These are phyloP conservation scores for Yueomyces sp. DNA, from an alignment of 1,139 yeast species.

Conservation along the genomic window DNA sequence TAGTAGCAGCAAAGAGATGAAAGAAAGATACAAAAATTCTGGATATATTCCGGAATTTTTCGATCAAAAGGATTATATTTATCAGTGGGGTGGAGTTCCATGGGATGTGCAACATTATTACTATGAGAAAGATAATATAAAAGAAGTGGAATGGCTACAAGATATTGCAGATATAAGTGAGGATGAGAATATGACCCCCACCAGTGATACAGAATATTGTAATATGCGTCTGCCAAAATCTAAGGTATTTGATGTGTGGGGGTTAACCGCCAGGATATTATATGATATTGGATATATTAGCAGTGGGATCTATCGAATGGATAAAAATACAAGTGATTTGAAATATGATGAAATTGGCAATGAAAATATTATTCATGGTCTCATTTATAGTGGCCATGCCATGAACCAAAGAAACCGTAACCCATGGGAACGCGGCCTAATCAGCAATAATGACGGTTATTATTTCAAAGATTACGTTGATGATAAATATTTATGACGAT, in stretches of 20 bases:
- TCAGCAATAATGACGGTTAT: slow-evolving; percentile 19
- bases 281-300: slow-evolving; percentile 63
- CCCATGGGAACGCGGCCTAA: slow-evolving; percentile 32
- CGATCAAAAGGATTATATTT: slow-evolving; percentile 23
- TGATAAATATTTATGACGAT: background rate
- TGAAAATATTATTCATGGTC: slow-evolving; percentile 49
- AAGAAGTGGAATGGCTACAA: slow-evolving; percentile 53
- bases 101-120: slow-evolving; percentile 53
- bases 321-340: slow-evolving; percentile 1
- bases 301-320: slow-evolving; percentile 19
- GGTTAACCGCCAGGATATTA: slow-evolving; percentile 75
- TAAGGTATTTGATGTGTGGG: slow-evolving; percentile 65
- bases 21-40: slow-evolving; percentile 10
- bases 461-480: background rate
- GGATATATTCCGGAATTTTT: slow-evolving; percentile 22
- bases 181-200: slow-evolving; percentile 3
- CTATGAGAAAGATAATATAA: slow-evolving; percentile 41
- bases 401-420: slow-evolving; percentile 26
- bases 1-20: background rate
- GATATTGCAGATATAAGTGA: slow-evolving; percentile 39
- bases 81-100: slow-evolving; percentile 56
- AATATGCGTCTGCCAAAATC: background rate
- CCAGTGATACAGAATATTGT: slow-evolving; percentile 3
- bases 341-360: slow-evolving; percentile 30
- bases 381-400: slow-evolving; percentile 40